A percentile compares a stretch with the other conserved stretches of the same genome.
phyloP scores from a whole-genome alignment of 2,329 filamentous ascomycete genomes.

The Bisporella sp. region DNA sequence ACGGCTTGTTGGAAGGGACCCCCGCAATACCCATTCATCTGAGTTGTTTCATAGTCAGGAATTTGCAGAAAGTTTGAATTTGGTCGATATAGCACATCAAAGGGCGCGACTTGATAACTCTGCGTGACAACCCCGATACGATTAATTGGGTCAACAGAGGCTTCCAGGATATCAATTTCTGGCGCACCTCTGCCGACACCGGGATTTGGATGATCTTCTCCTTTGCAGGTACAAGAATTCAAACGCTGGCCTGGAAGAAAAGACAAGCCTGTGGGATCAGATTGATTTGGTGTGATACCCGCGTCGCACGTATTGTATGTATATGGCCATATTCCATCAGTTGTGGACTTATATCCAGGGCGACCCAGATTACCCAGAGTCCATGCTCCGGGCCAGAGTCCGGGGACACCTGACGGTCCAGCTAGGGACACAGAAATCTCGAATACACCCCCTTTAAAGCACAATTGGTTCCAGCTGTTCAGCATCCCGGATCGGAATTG shows the following conservation, averaged over 20 bases:
- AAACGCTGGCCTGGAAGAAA: constrained; percentile 62
- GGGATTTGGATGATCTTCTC: constrained; percentile 57
- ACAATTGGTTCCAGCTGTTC: constrained; percentile 46
- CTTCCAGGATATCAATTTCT: constrained; percentile 67
- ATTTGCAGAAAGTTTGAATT: constrained; percentile 45
- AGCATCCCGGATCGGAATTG: constrained; percentile 43
- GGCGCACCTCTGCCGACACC: constrained; percentile 59
- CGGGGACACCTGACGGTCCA: constrained; percentile 40
- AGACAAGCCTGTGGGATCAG: constrained; percentile 55
- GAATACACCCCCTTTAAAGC: constrained; percentile 46
- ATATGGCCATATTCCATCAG: constrained; percentile 48
- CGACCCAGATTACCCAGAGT: constrained; percentile 47
- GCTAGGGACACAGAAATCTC: constrained; percentile 46
- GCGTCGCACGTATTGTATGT: constrained; percentile 48
- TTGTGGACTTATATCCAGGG: constrained; percentile 43
- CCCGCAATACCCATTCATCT: constrained; percentile 44
- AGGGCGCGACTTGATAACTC: constrained; percentile 31
- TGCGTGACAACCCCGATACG: constrained; percentile 31
- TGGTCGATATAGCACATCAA: constrained; percentile 40
- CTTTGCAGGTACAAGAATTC: constrained; percentile 56
- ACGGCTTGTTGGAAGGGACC: constrained; percentile 50
- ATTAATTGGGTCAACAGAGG: constrained; percentile 34
- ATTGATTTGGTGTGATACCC: constrained; percentile 66
- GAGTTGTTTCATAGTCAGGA: constrained; percentile 39
- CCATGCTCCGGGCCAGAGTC: constrained; percentile 47